phyloP scores from a whole-genome alignment of 371 early-diverging fungal genomes.

The Rhizopus arrhizus region DNA sequence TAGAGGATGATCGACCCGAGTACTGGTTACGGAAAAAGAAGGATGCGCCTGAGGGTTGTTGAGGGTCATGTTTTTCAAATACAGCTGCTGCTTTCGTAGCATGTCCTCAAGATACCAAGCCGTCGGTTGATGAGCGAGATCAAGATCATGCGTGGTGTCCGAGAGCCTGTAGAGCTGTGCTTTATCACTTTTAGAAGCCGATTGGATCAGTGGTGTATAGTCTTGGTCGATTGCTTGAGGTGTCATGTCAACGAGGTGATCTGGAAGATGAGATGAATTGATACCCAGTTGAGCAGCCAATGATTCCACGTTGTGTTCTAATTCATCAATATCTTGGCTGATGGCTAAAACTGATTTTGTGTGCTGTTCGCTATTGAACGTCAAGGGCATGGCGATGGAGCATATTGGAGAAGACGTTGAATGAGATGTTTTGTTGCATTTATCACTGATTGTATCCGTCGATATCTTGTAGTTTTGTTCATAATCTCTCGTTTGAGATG shows the following conservation, averaged over 20 bases:
- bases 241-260: not conserved
- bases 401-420: not conserved
- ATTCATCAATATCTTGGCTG: constrained; percentile 32
- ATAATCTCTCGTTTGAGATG: not conserved
- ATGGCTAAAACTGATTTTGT: constrained; percentile 31
- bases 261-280: constrained; percentile 14
- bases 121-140: too few species aligned
- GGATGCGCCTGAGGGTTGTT: too few species aligned
- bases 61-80: too few species aligned
- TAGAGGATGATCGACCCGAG: too few species aligned
- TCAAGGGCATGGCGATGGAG: not conserved
- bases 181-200: too few species aligned
- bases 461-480: not conserved
- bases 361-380: not conserved
- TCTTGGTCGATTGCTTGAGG: not conserved
- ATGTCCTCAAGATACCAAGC: too few species aligned
- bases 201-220: too few species aligned
- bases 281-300: constrained; percentile 34
- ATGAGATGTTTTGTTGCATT: too few species aligned
- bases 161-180: too few species aligned
- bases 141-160: too few species aligned
- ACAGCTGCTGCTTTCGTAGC: too few species aligned
- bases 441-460: not conserved
- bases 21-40: too few species aligned
- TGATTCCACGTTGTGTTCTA: constrained; percentile 34